phyloP scores from a whole-genome alignment of 2,329 filamentous ascomycete genomes.

The Calonectria pseudoturangicola region DNA sequence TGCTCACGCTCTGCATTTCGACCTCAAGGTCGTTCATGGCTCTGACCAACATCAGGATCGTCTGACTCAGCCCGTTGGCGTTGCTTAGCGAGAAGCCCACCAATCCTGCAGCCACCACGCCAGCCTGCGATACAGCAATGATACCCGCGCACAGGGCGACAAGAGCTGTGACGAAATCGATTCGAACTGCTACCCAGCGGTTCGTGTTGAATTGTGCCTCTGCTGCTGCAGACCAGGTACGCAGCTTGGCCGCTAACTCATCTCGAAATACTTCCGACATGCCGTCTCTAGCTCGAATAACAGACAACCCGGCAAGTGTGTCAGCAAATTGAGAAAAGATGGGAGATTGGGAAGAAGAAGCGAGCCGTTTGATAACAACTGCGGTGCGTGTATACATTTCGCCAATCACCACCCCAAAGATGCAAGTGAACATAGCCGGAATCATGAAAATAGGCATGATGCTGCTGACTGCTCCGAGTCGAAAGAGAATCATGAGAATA shows the following conservation, averaged over 20 bases:
- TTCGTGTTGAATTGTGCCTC: constrained; percentile 74
- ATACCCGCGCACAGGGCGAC: constrained; percentile 71
- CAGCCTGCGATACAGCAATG: constrained; percentile 70
- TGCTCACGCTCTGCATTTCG: constrained; percentile 71
- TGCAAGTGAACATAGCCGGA: constrained; percentile 66
- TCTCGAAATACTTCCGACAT: constrained; percentile 69
- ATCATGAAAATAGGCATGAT: constrained; percentile 72
- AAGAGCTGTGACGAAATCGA: constrained; percentile 72
- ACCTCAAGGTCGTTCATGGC: constrained; percentile 74
- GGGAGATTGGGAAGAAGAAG: constrained; percentile 70
- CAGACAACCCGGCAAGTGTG: constrained; percentile 68
- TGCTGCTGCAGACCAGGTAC: constrained; percentile 66
- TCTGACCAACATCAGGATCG: constrained; percentile 71
- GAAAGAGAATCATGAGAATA: constrained; percentile 65
- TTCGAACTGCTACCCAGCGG: constrained; percentile 73
- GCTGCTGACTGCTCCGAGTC: constrained; percentile 68
- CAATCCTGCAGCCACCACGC: constrained; percentile 68
- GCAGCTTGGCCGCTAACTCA: constrained; percentile 70
- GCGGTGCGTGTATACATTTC: constrained; percentile 72
- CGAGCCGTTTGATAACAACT: constrained; percentile 66
- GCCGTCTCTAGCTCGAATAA: constrained; percentile 70
- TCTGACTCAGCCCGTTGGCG: constrained; percentile 71
- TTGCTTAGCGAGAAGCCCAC: constrained; percentile 75
- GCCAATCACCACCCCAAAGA: constrained; percentile 66
- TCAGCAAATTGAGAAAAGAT: constrained; percentile 75